Evolutionary conservation across 2,329 filamentous ascomycete genomes (phyloP), one percentile per base, ranked within the genome.

Genomic region (Teratosphaeria pseudoeucalypti): DNA sequence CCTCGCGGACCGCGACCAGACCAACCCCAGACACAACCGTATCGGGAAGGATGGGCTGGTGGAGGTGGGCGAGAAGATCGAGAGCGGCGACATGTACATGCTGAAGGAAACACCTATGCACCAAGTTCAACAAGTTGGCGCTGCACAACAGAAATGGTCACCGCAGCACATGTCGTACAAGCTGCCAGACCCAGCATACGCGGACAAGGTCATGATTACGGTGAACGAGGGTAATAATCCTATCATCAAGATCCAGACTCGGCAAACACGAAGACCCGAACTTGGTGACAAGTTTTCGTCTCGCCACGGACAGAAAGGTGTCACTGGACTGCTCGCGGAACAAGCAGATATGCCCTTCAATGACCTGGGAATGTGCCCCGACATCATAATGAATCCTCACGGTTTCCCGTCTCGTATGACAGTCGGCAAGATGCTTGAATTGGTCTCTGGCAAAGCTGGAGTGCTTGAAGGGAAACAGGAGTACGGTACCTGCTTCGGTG

Each of bases 361-460:
- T 39, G 94, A 99, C 75, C 79, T 82, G 57, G 95, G 94, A 2
- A 84, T 99, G 65, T 87, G 86, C n/a, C 94, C 94, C 0, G 94
- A 99, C 75, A 96, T 99, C 66, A 99, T 99, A 83, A 99, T 99
- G 94, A 99, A 99, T 79, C 94, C 95, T 0, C 94, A 99, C 77
- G 94, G 94, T 85, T 99, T 99, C 81, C 94, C 94, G 1, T 97
- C 92, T 34, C 94, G 94, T 74, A 99, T 99, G 94, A 99, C 94
- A 58, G 94, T 99, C 63, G 94, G 94, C 34, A 99, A 99, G 76
- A 88, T 99, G 80, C 84, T 99, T 56, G 94, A 99, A 73, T 89
- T 96, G 53, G 81, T 99, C 16, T 90, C 92, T 0, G 94, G 94
- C 64, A 99, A 99, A 75, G 94, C 94, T 0, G 90, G 92, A 12